phyloP scores from a whole-genome alignment of 257 asterid genomes.

The Salvia hispanica region DNA sequence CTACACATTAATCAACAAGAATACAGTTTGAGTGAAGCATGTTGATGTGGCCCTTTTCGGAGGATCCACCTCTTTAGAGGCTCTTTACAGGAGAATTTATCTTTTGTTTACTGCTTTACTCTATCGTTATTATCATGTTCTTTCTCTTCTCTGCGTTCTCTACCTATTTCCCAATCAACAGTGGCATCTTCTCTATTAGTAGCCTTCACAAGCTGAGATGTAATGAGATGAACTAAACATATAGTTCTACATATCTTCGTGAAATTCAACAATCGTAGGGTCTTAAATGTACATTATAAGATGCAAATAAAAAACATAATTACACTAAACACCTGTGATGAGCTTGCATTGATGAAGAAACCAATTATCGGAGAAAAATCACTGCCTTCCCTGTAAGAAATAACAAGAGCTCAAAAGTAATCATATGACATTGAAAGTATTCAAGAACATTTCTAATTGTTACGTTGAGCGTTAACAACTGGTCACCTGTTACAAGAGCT shows the following conservation, averaged over 20 bases:
- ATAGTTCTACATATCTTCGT: not conserved
- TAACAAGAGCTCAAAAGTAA: not conserved
- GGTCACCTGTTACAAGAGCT: slow-evolving; percentile 70
- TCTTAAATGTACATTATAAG: not conserved
- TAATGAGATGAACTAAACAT: not conserved
- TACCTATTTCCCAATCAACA: too few species aligned
- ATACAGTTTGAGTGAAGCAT: too few species aligned
- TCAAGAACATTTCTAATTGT: not conserved
- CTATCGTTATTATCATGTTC: too few species aligned
- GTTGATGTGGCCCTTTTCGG: too few species aligned
- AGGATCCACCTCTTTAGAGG: too few species aligned
- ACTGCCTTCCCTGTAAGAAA: slow-evolving; percentile 64
- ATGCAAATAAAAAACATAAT: slow-evolving; percentile 13
- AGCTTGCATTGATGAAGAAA: slow-evolving; percentile 53
- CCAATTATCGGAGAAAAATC: slow-evolving; percentile 85
- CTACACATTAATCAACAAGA: too few species aligned
- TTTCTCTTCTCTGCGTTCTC: too few species aligned
- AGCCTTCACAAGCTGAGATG: too few species aligned
- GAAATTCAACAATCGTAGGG: too few species aligned
- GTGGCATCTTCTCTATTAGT: too few species aligned
- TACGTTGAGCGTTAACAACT: not conserved
- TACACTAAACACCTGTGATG: slow-evolving; percentile 63
- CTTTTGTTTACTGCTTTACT: too few species aligned
- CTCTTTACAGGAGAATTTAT: too few species aligned
- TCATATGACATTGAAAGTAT: not conserved